Conservation (phyloP, 2,329 filamentous ascomycete species). For the Paraphaeosphaeria minitans region DNA sequence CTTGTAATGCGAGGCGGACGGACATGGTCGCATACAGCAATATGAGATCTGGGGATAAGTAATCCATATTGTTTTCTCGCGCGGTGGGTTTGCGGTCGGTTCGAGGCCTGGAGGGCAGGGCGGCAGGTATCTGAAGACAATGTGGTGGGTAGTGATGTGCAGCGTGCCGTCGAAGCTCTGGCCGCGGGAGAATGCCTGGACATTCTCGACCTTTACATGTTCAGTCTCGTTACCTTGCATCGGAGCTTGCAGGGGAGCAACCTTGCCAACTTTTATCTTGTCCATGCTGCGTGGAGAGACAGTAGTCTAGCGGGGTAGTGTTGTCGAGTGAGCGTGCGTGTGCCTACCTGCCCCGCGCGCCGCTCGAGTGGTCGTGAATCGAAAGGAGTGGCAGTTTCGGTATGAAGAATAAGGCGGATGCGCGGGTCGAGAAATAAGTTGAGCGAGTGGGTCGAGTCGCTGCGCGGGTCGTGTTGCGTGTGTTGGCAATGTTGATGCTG, state of each 20-base stretch:
- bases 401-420: not conserved
- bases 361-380: not conserved
- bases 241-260: slow-evolving; percentile 21
- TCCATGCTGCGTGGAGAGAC: slow-evolving; percentile 43
- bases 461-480: not conserved
- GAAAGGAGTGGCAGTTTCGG: not conserved
- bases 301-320: slow-evolving; percentile 1
- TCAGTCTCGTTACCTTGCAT: slow-evolving; percentile 15
- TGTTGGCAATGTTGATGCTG: slow-evolving; percentile 7
- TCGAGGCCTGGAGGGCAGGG: slow-evolving; percentile 42
- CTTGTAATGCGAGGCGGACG: slow-evolving; percentile 69
- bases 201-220: slow-evolving; percentile 62
- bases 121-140: slow-evolving; percentile 66
- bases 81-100: slow-evolving; percentile 48
- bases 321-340: slow-evolving; percentile 3
- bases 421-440: not conserved
- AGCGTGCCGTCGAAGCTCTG: slow-evolving; percentile 64
- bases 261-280: slow-evolving; percentile 55
- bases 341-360: not conserved
- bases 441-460: slow-evolving; percentile 6
- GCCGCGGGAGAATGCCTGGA: slow-evolving; percentile 63
- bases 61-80: slow-evolving; percentile 81
- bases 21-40: slow-evolving; percentile 77
- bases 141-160: slow-evolving; percentile 66
- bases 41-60: slow-evolving; percentile 89